Percentiles rank a stretch among this genome's conserved stretches.
These are phyloP conservation scores for Penicillium griseofulvum DNA, from an alignment of 2,329 filamentous ascomycete species.

Conservation along the genomic window DNA sequence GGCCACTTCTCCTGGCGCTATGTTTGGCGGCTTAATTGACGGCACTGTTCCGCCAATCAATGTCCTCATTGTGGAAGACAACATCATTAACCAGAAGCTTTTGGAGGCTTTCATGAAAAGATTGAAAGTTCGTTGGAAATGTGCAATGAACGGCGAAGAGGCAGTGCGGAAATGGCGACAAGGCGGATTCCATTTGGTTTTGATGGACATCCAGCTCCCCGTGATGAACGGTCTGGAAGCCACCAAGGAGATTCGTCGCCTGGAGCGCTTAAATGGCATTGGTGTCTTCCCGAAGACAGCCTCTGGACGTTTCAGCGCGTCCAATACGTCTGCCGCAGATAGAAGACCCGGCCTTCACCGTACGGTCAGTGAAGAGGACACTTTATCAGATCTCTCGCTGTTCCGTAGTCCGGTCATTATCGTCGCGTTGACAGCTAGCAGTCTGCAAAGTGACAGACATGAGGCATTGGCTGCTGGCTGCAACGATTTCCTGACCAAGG, in stretches of 20 bases:
- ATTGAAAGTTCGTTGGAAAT: conserved; percentile 92
- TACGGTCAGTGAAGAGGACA: conserved; percentile 38
- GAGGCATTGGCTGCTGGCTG: conserved; percentile 93
- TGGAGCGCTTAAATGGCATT: conserved; percentile 88
- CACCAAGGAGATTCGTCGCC: conserved; percentile 85
- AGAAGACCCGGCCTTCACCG: conserved; percentile 19
- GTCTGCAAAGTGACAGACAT: conserved; percentile 89
- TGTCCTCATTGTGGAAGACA: conserved; percentile 96
- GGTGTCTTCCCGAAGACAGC: conserved; percentile 79
- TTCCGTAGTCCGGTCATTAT: conserved; percentile 99
- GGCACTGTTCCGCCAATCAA: conserved; percentile 91
- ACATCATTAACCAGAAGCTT: conserved; percentile 93
- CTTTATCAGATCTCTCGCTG: conserved; percentile 45
- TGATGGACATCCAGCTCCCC: conserved; percentile 98
- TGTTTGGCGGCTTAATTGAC: conserved; percentile 66
- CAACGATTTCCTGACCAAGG: conserved; percentile 98
- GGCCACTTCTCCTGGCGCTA: conserved; percentile 31
- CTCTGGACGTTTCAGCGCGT: conserved; percentile 50
- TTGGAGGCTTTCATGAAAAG: conserved; percentile 94
- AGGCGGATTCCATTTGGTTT: conserved; percentile 89
- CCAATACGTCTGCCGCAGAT: conserved; percentile 24
- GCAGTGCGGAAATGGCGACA: conserved; percentile 90
- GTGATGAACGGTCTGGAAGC: conserved; percentile 95
- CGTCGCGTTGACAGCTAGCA: conserved; percentile 91
- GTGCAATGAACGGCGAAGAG: conserved; percentile 92